These are phyloP conservation scores for Thermothielavioides terrestris DNA, from an alignment of 495 filamentous ascomycete genomes.

Conservation along the genomic window DNA sequence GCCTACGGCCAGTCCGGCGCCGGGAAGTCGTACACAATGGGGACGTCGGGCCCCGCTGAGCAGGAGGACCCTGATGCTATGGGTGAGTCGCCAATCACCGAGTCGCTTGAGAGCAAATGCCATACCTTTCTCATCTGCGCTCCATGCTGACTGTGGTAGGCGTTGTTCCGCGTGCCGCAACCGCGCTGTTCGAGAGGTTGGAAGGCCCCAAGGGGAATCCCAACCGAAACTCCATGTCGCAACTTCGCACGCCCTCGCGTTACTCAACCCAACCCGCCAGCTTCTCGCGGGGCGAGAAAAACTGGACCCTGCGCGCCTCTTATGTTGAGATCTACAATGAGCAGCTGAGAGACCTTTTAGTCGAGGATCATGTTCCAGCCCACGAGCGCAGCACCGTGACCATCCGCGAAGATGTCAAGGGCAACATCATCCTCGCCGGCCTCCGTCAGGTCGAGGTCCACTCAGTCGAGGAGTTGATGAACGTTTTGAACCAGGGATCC, in stretches of 20 bases:
- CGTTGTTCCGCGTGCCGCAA: conserved; percentile 86
- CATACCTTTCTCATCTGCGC: conserved; percentile 1
- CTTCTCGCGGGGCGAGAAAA: conserved; percentile 51
- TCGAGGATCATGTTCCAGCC: conserved; percentile 61
- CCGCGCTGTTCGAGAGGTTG: conserved; percentile 79
- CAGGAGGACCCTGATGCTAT: conserved; percentile 65
- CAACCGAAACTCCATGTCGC: conserved; percentile 60
- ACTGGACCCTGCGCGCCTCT: conserved; percentile 88
- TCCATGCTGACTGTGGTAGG: conserved; percentile 42
- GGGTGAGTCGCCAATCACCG: too few relatives aligned
- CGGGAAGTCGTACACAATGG: conserved; percentile 99
- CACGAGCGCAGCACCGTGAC: conserved; percentile 66
- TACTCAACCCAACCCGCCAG: conserved; percentile 55
- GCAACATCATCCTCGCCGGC: conserved; percentile 88
- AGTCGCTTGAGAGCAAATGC: too few relatives aligned
- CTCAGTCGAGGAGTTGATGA: conserved; percentile 83
- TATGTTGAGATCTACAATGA: conserved; percentile 99
- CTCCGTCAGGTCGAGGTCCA: conserved; percentile 83
- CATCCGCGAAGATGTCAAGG: conserved; percentile 91
- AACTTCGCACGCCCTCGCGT: conserved; percentile 69
- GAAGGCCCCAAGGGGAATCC: conserved; percentile 46
- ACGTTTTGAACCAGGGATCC: conserved; percentile 83
- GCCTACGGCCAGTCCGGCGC: conserved; percentile 99
- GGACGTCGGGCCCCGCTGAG: conserved; percentile 80
- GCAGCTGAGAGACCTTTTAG: conserved; percentile 78